Evolutionary conservation across 2,329 filamentous ascomycete genomes (phyloP).

Genomic region (Fusarium palustre): DNA sequence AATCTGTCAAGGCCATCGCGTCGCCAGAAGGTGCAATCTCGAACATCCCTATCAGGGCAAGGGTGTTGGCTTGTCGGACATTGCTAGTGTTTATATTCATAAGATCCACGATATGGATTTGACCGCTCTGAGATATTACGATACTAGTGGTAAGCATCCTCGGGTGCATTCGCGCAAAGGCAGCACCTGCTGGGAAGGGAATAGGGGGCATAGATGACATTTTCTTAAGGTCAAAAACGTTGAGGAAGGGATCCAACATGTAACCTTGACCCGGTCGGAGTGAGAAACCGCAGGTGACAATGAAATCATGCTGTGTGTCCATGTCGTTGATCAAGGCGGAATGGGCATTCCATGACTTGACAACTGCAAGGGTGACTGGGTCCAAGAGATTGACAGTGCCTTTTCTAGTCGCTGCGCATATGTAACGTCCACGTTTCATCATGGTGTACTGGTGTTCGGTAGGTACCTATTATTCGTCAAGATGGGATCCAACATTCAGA

Average conservation of each 20-base stretch:
- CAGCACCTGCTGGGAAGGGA: constrained; percentile 90
- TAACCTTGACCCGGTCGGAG: constrained; percentile 77
- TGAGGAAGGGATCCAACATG: constrained; percentile 91
- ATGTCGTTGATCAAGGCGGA: constrained; percentile 92
- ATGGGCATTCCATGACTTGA: constrained; percentile 93
- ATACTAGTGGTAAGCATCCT: constrained; percentile 95
- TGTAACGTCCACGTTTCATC: constrained; percentile 90
- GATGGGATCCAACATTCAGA: neutral
- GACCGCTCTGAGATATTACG: constrained; percentile 89
- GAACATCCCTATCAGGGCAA: constrained; percentile 79
- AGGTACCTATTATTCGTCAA: constrained; percentile 65
- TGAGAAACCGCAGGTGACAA: constrained; percentile 95
- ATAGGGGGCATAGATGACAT: constrained; percentile 89
- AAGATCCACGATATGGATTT: constrained; percentile 95
- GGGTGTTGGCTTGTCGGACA: constrained; percentile 83
- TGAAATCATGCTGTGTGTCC: constrained; percentile 94
- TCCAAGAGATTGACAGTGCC: constrained; percentile 90
- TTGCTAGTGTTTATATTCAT: constrained; percentile 92
- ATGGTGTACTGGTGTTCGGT: constrained; percentile 85
- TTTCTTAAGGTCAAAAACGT: constrained; percentile 95
- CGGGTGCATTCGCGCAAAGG: constrained; percentile 96
- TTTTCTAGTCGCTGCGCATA: constrained; percentile 88
- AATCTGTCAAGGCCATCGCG: constrained; percentile 83
- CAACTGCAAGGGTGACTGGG: constrained; percentile 77
- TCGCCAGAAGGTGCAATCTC: constrained; percentile 91